A percentile compares a stretch with the other conserved stretches of the same genome.
These are phyloP conservation scores for Neoascochyta sp. DNA, from an alignment of 2,329 filamentous ascomycete genomes.

Conservation along the genomic window DNA sequence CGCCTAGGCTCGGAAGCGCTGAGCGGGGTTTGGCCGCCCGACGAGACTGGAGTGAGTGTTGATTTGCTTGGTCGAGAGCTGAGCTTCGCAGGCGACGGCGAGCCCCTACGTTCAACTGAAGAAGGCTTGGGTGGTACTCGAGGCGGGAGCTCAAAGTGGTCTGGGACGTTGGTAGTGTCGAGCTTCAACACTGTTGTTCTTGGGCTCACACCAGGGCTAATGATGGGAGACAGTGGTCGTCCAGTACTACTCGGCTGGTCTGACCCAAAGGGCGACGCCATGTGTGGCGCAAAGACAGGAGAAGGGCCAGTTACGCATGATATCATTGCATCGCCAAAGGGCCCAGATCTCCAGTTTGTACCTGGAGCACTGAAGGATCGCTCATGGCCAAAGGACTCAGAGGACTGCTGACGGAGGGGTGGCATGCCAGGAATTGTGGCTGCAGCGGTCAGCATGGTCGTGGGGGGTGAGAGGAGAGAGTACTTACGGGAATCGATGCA, in stretches of 20 bases:
- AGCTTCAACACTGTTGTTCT: conserved; percentile 34
- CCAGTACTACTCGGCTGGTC: conserved; percentile 14
- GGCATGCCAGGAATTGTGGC: conserved; percentile 42
- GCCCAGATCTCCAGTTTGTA: conserved; percentile 36
- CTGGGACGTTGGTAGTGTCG: conserved; percentile 21
- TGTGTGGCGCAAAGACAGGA: conserved; percentile 16
- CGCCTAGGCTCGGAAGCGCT: conserved; percentile 30
- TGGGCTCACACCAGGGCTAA: conserved; percentile 32
- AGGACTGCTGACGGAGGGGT: conserved; percentile 35
- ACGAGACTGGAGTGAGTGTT: conserved; percentile 27
- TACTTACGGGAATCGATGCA: conserved; percentile 41
- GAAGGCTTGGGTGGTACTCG: conserved; percentile 40
- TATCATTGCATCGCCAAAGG: conserved; percentile 41
- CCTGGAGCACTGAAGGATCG: conserved; percentile 40
- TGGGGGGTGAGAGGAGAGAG: neutral
- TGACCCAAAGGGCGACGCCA: conserved; percentile 7
- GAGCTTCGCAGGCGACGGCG: conserved; percentile 32
- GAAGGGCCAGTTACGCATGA: conserved; percentile 39
- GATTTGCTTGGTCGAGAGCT: conserved; percentile 30
- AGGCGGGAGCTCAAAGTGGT: conserved; percentile 27
- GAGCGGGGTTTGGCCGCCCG: conserved; percentile 22
- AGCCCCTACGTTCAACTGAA: conserved; percentile 30
- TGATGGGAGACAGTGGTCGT: conserved; percentile 25
- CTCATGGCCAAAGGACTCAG: conserved; percentile 37
- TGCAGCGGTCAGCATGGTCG: conserved; percentile 16